Percentiles rank a stretch among this genome's conserved stretches.
These are phyloP conservation scores for Iberis amara DNA, from an alignment of 441 rosid genomes.

Conservation along the genomic window DNA sequence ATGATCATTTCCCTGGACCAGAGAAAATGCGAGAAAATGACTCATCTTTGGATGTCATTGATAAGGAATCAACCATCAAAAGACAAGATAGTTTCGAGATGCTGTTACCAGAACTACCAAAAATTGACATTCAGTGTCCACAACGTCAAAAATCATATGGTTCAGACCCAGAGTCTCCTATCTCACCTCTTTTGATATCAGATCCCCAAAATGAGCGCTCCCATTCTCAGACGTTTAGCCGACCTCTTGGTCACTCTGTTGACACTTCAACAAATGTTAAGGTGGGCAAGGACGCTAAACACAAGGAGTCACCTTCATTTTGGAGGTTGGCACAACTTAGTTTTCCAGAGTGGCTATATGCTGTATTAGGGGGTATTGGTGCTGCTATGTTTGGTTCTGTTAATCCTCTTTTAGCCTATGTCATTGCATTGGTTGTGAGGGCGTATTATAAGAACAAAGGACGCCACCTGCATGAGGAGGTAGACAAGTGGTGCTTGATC, in stretches of 20 bases:
- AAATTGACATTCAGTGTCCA: conserved; percentile 73
- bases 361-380: conserved; percentile 90
- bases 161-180: conserved; percentile 97
- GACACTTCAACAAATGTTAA: conserved; percentile 47
- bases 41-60: conserved; percentile 48
- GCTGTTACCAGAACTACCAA: conserved; percentile 86
- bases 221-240: conserved; percentile 96
- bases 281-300: conserved; percentile 48
- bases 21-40: conserved; percentile 74
- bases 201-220: conserved; percentile 98
- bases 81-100: conserved; percentile 95
- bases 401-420: conserved; percentile 91
- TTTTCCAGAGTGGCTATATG: conserved; percentile 93
- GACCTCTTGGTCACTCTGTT: conserved; percentile 79
- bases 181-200: conserved; percentile 93
- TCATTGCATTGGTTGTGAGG: conserved; percentile 41
- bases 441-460: conserved; percentile 50
- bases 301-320: conserved; percentile 69
- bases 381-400: conserved; percentile 94
- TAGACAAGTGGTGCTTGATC: conserved; percentile 90
- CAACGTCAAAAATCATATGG: conserved; percentile 62
- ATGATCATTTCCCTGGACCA: conserved; percentile 58
- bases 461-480: conserved; percentile 63
- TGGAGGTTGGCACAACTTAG: conserved; percentile 91
- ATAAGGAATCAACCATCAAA: conserved; percentile 70